Evolutionary conservation across 805 yeast species (phyloP), one percentile per base, ranked within the genome.

Genomic region (Sugiyamaella boreocaroliniensis): DNA sequence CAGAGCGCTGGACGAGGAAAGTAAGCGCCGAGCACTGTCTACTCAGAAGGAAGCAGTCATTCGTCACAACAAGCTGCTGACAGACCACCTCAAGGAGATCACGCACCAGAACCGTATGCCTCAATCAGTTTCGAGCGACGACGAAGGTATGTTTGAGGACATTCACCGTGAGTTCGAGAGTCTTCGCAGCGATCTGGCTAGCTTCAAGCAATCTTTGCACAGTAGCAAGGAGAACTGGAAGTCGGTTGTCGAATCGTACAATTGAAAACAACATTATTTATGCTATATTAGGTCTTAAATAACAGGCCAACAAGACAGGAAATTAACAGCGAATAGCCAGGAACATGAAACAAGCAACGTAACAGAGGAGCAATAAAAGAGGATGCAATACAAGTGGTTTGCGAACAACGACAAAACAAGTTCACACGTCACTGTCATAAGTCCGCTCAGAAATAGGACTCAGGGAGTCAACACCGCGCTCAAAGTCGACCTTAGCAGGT

Each of bases 21-120:
- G 60, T 44, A 64, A 65, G 53, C 57, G 67, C n/a, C 54, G 57
- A 37, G 67, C 68, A 6, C 29, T 65, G n/a, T 59, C 61, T 47
- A 53, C 56, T 14, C 68, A 67, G 52, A 64, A 59, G 26, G 55
- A 46, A 18, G 58, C 67, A 2, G 51, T 64, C 18, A 48, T 51
- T 41, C 50, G 63, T 8, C 69, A 67, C 53, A 67, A 67, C 47
- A 52, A 57, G 48, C 56, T 64, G 18, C 59, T 67, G 22, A 50
- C 59, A 2, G 67, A 61, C 29, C 66, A 64, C 48, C 54, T 64
- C 43, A 55, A 54, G 43, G 64, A 63, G 29, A 48, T 65, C 22
- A 57, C 60, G 4, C 54, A 54, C 48, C 51, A 49, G 40, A 46
- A 37, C 40, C 15, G 15, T 29, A 11, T 18, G 10, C 15, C 40